A percentile compares a stretch with the other conserved stretches of the same genome.
Evolutionary conservation across 495 filamentous ascomycete genomes (phyloP).

Genomic region (Penicillium arizonense): DNA sequence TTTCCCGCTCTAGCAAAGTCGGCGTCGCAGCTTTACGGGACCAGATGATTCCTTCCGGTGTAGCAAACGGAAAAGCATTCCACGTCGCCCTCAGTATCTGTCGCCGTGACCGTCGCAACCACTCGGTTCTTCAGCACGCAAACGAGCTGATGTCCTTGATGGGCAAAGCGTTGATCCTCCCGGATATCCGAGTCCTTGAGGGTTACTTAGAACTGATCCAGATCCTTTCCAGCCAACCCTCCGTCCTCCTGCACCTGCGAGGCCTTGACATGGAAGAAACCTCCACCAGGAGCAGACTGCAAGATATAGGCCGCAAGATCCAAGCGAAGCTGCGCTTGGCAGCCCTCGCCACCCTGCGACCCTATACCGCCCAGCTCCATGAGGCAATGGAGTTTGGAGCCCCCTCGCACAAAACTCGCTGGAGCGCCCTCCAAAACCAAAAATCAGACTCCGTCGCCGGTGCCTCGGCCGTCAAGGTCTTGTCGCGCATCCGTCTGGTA

Average conservation of each 20-base stretch:
- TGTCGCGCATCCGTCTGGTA: conserved; percentile 26
- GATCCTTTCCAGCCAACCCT: conserved; percentile 24
- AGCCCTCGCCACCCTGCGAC: conserved; percentile 26
- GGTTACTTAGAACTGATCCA: conserved; percentile 29
- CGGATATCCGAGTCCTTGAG: conserved; percentile 33
- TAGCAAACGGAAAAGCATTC: conserved; percentile 54
- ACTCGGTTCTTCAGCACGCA: conserved; percentile 55
- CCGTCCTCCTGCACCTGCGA: conserved; percentile 28
- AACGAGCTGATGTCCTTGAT: conserved; percentile 58
- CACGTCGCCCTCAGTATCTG: conserved; percentile 70
- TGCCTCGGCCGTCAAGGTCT: conserved; percentile 15
- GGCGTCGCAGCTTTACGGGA: conserved; percentile 53
- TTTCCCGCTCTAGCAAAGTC: conserved; percentile 56
- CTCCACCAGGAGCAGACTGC: conserved; percentile 11
- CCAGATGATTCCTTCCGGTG: conserved; percentile 34
- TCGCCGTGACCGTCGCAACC: conserved; percentile 67
- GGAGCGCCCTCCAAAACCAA: conserved; percentile 3
- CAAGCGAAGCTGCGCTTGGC: conserved; percentile 22
- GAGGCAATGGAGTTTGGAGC: conserved; percentile 23
- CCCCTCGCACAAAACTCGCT: conserved; percentile 3
- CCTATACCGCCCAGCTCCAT: conserved; percentile 28
- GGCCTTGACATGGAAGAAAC: conserved; percentile 21
- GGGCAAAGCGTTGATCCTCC: conserved; percentile 32
- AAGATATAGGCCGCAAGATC: conserved; percentile 25
- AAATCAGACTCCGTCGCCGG: conserved; percentile 10